Evolutionary conservation across 139 green algal species (phyloP).

Genomic region (Nannochloris sp.): DNA sequence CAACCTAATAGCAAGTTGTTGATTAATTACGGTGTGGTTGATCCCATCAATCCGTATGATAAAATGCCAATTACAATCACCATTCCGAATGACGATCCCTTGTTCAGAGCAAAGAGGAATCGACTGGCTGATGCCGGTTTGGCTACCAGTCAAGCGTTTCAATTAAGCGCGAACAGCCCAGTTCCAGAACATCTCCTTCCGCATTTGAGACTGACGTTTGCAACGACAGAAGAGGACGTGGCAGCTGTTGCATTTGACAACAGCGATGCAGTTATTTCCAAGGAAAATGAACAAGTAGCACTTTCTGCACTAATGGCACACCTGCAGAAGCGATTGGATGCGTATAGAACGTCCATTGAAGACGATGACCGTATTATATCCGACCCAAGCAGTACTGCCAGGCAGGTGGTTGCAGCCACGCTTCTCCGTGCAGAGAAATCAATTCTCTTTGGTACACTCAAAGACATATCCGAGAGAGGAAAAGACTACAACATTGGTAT

Average conservation of each 20-base stretch:
- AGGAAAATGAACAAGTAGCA: conserved; percentile 37
- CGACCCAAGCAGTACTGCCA: conserved; percentile 34
- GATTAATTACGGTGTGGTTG: conserved; percentile 59
- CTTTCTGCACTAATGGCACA: conserved; percentile 45
- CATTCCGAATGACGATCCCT: conserved; percentile 56
- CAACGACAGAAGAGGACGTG: conserved; percentile 37
- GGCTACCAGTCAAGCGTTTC: conserved; percentile 47
- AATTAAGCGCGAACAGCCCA: conserved; percentile 22
- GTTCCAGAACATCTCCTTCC: conserved; percentile 61
- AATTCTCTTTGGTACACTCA: conserved; percentile 32
- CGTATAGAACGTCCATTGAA: conserved; percentile 44
- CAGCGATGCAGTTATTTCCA: conserved; percentile 18
- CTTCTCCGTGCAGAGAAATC: conserved; percentile 58
- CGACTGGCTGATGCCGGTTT: conserved; percentile 45
- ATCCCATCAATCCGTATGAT: conserved; percentile 50
- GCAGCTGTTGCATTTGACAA: conserved; percentile 22
- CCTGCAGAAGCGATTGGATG: conserved; percentile 35
- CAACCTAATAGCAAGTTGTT: conserved; percentile 81
- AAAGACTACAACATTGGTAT: neutral
- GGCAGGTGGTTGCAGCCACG: conserved; percentile 50
- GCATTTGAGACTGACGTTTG: conserved; percentile 65
- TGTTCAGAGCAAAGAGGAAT: conserved; percentile 72
- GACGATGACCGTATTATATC: conserved; percentile 55
- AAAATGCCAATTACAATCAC: conserved; percentile 29
- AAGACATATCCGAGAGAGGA: neutral